Evolutionary conservation across 2,329 filamentous ascomycete species (phyloP), one percentile per base, ranked within the genome.

Genomic region (Aotearoamyces nothofagi): DNA sequence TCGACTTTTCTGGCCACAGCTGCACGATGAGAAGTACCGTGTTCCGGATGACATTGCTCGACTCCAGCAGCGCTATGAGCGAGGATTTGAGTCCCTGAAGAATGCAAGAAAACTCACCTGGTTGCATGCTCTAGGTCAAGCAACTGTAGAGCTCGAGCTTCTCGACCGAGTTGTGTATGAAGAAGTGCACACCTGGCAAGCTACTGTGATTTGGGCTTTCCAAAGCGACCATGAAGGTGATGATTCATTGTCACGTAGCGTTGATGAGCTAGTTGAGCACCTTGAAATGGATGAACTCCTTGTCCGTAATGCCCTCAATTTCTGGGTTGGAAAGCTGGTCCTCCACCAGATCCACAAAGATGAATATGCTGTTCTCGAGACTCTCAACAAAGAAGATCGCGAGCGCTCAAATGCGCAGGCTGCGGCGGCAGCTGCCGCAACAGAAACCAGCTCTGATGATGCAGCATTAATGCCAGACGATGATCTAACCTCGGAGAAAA

Each of bases 1-100:
- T 1, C 72, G 84, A 13, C 73, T 93, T 36, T 98, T 92, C 60
- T 98, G 90, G 90, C 90, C 90, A 0, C 67, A 74, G 7, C 60
- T 93, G 13, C 69, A 79, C 27, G 67, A 74, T 35, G 77, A 82
- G 32, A 59, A 61, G 3, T 84, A 84, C 47, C 49, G 56, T 13
- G 58, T 84, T 3, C 81, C 81, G 1, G 34, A 51, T 0, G 57
- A 61, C 2, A 66, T 83, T 24, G 47, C 51, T 2, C 52, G 63
- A 4, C 56, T 80, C 16, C 81, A 92, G 49, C 56, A 66, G 27
- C 62, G 58, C 26, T 96, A 93, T 50, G 75, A 78, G 32, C 52
- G 61, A 4, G 76, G 76, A 9, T 96, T 92, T 46, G 76, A 86
- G 45, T 60, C 63, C 4, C 69, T 90, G 41, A 94, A 94, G 49